Percentiles rank a stretch among this genome's conserved stretches.
Conservation (phyloP, 169 alveolate genomes). For the Cryptosporidium sp. region DNA sequence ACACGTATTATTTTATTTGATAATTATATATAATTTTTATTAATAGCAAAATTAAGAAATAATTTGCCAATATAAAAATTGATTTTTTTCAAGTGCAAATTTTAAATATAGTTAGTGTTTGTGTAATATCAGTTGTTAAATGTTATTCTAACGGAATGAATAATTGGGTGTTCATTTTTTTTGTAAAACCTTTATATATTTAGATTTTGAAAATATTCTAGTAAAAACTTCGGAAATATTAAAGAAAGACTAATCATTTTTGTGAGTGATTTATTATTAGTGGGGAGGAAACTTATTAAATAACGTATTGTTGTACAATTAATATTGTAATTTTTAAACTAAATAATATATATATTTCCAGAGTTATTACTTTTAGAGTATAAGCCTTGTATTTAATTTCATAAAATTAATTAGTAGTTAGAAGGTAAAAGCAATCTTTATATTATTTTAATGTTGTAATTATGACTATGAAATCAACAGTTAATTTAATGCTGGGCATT, state of each 20-base stretch:
- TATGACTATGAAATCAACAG: constrained; percentile 1
- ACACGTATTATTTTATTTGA: constrained; percentile 34
- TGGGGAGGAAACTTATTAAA: too few relatives aligned
- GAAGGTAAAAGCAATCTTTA: neutral
- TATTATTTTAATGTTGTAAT: neutral
- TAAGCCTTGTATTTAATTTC: neutral
- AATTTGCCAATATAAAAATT: neutral
- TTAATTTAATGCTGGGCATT: constrained; percentile 19
- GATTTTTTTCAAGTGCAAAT: neutral
- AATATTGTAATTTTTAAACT: too few relatives aligned
- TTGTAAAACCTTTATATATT: too few relatives aligned
- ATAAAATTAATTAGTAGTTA: neutral
- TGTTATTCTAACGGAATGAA: too few relatives aligned
- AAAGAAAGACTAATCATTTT: too few relatives aligned
- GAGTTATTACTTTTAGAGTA: neutral
- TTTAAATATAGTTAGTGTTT: neutral
- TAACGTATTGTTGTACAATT: neutral
- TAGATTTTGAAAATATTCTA: too few relatives aligned
- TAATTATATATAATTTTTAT: neutral
- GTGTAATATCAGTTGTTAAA: too few relatives aligned
- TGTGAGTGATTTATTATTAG: too few relatives aligned
- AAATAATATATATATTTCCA: too few relatives aligned
- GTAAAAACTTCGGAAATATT: too few relatives aligned
- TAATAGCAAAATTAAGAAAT: neutral
- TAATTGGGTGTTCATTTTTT: too few relatives aligned